phyloP scores from a whole-genome alignment of 1,284 basidiomycete genomes.

The Moniliophthora roreri region DNA sequence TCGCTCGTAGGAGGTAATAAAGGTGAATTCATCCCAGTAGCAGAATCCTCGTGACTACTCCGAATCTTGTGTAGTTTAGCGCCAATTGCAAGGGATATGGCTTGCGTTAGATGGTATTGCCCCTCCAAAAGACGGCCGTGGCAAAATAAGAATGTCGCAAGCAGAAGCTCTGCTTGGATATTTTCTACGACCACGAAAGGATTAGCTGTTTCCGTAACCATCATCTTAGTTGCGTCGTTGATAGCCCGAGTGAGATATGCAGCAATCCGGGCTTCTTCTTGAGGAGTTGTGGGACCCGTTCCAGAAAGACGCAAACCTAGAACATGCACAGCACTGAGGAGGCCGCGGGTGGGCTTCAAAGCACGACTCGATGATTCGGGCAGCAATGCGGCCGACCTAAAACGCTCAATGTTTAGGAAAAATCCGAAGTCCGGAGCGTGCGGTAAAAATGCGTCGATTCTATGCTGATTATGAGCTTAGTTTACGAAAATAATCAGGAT shows the following conservation, averaged over 20 bases:
- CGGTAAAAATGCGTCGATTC: constrained; percentile 10
- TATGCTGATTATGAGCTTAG: not conserved
- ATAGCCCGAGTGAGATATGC: constrained; percentile 5
- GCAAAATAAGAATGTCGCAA: constrained; percentile 8
- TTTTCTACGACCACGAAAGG: constrained; percentile 2
- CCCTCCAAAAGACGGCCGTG: constrained; percentile 11
- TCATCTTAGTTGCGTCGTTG: not conserved
- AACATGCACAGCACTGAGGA: constrained; percentile 8
- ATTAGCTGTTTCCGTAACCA: constrained; percentile 3
- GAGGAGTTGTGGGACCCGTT: not conserved
- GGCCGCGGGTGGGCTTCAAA: constrained; percentile 6
- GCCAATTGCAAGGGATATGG: constrained; percentile 8
- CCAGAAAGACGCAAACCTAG: constrained; percentile 9
- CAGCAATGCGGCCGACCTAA: not conserved
- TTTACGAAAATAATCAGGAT: not conserved
- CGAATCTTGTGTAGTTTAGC: constrained; percentile 11
- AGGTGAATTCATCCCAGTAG: not conserved
- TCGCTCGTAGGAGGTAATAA: constrained; percentile 2
- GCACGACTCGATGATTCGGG: not conserved
- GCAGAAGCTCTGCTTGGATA: constrained; percentile 12
- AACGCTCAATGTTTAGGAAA: constrained; percentile 6
- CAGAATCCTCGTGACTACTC: not conserved
- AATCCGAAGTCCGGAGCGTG: constrained; percentile 11
- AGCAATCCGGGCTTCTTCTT: not conserved
- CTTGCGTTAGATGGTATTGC: constrained; percentile 10